Base-by-base conservation (phyloP, 345 rosid genomes). In the Moricandia moricandioides region DNA sequence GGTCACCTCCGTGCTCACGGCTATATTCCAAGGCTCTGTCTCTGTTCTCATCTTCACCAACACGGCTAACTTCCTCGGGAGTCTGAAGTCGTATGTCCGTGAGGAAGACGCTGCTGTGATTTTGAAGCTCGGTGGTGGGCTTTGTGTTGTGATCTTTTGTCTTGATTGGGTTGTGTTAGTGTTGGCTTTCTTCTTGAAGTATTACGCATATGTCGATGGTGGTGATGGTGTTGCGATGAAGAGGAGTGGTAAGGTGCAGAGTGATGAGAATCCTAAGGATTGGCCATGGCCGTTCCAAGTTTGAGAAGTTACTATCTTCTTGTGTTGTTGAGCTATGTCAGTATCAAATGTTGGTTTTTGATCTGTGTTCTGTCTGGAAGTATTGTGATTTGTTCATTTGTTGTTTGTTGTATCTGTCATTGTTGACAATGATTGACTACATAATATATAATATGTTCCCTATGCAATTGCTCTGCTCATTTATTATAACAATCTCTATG, bases 211-310 rank as follows among this genome's bases (percentile, higher is more conserved):
- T 29, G 87, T 88, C 1, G 94, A 89, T 14, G 88, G 89, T 13
- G 84, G 70, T 66, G 85, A 43, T 51, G 54, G 64, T 27, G 82
- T 56, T 69, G 71, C 75, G 61, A 39, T 70, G 80, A 88, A 65
- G 85, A 85, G 86, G 17, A 87, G 82, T 60, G 86, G 89, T 7
- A 89, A 87, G 75, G 93, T 93, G 66, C 86, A 87, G 71, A 90
- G 89, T 33, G 90, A 84, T n/a, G 97, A 91, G 80, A 86, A 80
- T 59, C 55, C 87, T 86, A 88, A 86, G 77, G 85, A 89, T 69
- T 93, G 96, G 88, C 96, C 97, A 55, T 91, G 89, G 91, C 86
- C 91, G 16, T 83, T 89, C 75, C 96, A 89, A 82, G 93, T 91
- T 47, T 91, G 73, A 85, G 73, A 85, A 13, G 27, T 14, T 47